phyloP scores from a whole-genome alignment of 2,329 filamentous ascomycete genomes.

The Xylaria sp. region DNA sequence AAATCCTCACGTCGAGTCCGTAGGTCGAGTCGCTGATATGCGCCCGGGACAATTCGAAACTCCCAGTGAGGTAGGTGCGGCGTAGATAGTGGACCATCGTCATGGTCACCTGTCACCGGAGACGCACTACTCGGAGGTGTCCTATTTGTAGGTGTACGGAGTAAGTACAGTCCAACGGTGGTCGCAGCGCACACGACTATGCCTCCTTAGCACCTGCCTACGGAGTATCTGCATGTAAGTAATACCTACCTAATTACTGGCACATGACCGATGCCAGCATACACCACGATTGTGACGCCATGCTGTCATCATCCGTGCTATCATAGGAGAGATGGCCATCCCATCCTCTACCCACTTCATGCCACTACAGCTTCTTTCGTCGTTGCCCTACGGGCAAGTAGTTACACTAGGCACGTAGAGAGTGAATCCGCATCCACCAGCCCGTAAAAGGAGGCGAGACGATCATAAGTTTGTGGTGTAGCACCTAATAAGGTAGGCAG shows the following conservation, averaged over 20 bases:
- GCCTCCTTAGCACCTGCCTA: neutral
- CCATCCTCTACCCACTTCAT: neutral
- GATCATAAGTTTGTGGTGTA: neutral
- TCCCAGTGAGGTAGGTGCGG: too few relatives aligned
- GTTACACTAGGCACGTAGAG: too few relatives aligned
- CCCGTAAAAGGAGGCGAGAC: neutral
- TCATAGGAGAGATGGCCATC: neutral
- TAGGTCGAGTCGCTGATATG: neutral
- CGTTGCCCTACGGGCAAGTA: neutral
- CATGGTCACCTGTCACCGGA: too few relatives aligned
- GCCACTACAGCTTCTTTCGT: neutral
- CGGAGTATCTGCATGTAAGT: neutral
- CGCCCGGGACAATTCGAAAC: neutral
- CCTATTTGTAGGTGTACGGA: too few relatives aligned
- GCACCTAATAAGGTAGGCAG: neutral
- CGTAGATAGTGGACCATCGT: too few relatives aligned
- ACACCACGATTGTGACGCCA: neutral
- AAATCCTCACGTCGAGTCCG: too few relatives aligned
- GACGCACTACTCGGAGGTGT: too few relatives aligned
- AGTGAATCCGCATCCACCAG: neutral
- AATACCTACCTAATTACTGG: neutral
- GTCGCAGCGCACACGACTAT: neutral
- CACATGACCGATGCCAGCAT: neutral
- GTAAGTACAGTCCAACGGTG: too few relatives aligned
- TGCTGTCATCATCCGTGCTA: neutral